A percentile compares a stretch with the other conserved stretches of the same genome.
phyloP scores from a whole-genome alignment of 805 yeast species.

The Ogataea naganishii region DNA sequence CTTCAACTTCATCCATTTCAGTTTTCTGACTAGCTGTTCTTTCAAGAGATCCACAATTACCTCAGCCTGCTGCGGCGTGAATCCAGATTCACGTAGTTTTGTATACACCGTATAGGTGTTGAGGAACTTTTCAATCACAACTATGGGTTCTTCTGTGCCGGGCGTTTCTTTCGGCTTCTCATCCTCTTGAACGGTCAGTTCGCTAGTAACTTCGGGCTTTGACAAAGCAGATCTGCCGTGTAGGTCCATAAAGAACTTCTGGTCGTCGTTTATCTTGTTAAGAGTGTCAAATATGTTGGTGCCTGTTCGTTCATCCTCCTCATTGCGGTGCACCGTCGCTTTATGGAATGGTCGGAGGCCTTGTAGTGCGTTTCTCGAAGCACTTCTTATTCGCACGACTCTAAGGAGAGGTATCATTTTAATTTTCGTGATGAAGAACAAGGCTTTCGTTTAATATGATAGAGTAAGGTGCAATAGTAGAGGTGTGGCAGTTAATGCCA shows the following conservation, averaged over 20 bases:
- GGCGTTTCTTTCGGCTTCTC: slow-evolving; percentile 1
- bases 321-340: no score
- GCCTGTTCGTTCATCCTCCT: no score
- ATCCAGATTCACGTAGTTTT: slow-evolving; percentile 46
- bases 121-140: slow-evolving; percentile 30
- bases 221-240: no score
- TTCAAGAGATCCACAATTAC: slow-evolving; percentile 40
- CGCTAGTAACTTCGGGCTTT: no score
- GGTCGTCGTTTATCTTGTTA: not conserved
- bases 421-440: no score
- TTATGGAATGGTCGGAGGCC: no score
- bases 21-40: slow-evolving; percentile 23
- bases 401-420: no score
- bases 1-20: slow-evolving; percentile 37
- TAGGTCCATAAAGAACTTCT: not conserved
- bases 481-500: no score
- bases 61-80: slow-evolving; percentile 53
- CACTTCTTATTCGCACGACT: no score
- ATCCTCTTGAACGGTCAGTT: not conserved
- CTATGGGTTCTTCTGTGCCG: slow-evolving; percentile 6
- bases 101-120: slow-evolving; percentile 58
- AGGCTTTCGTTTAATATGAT: no score
- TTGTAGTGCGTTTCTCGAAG: no score
- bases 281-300: not conserved
- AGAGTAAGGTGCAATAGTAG: no score